Evolutionary conservation across 176 grass and related monocot species (phyloP).

Genomic region (Hyparrhenia diplandra): DNA sequence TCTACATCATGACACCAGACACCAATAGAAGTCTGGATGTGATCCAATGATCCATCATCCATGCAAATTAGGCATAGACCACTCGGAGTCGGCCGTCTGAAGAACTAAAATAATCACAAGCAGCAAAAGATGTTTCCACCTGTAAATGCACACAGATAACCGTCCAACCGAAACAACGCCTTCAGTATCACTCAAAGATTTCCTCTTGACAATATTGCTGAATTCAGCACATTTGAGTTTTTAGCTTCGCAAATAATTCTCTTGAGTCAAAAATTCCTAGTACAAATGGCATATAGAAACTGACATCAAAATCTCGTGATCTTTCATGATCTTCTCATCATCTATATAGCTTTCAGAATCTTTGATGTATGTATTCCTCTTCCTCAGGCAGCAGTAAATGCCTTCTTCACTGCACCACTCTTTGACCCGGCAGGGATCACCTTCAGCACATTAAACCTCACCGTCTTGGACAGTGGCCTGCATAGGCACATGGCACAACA

Average conservation of each 20-base stretch:
- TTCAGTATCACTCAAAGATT: not conserved
- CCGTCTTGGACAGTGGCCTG: conserved; percentile 34
- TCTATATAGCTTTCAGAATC: not conserved
- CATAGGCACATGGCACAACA: not conserved
- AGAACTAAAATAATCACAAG: not conserved
- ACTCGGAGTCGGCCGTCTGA: not conserved
- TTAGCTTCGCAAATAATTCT: not conserved
- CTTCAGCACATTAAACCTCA: conserved; percentile 40
- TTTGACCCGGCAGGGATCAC: conserved; percentile 32
- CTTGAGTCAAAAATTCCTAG: not conserved
- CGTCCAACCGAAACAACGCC: not conserved
- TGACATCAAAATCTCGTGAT: conserved; percentile 11
- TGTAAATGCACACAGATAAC: not conserved
- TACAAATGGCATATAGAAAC: not conserved
- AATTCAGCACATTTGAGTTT: not conserved
- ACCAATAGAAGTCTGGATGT: too few relatives aligned
- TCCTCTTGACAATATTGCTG: not conserved
- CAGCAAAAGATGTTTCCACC: not conserved
- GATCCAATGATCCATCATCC: not conserved
- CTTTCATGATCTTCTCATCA: too few relatives aligned
- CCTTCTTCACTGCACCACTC: conserved; percentile 32
- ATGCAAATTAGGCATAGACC: not conserved
- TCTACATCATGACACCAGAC: too few relatives aligned
- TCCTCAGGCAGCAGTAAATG: conserved; percentile 29
- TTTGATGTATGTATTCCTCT: not conserved